Evolutionary conservation across 495 filamentous ascomycete genomes (phyloP), one percentile per base, ranked within the genome.

Genomic region (Penicillium verhagenii): DNA sequence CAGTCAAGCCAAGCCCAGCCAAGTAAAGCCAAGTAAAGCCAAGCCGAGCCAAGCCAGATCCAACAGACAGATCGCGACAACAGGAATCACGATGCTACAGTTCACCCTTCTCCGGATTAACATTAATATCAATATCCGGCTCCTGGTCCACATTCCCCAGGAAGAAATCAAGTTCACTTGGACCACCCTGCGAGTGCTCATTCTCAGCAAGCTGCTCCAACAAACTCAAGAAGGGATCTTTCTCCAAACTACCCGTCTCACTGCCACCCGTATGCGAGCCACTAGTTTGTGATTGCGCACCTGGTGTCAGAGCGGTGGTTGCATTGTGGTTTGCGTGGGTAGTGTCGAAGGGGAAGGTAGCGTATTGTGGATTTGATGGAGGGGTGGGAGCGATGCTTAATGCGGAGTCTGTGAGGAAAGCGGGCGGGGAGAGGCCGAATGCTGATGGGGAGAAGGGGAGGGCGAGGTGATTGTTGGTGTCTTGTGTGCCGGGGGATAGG

Each of bases 201-300:
- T 89, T 90, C 68, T 91, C 87, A 0, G 88, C 88, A 52, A 93
- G 70, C 72, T 91, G 89, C 64, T 93, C 89, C 31, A 93, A 73
- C 43, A 93, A 64, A 54, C 83, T 88, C 24, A 93, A 62, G 59
- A 93, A 93, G 3, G 89, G 89, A 63, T 93, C 89, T 51, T 87
- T 90, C 53, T 91, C 89, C 2, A 66, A 38, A n/a, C 53, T 49
- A 2, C 58, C 59, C 2, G 53, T 55, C 13, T 69, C 68, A 21
- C 66, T 68, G 1, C 60, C 56, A 10, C 52, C 60, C 20, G 66
- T 64, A 37, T 74, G 72, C 5, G 69, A 68, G 11, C 63, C 65
- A 26, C 66, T 69, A 6, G 69, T 63, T 38, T 76, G 73, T 7
- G 68, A 72, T 37, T 71, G 71, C 3, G 63, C 67, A 25, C 71